Base-by-base conservation (phyloP, 73 alveolate genomes). In the Stentor coeruleus region DNA sequence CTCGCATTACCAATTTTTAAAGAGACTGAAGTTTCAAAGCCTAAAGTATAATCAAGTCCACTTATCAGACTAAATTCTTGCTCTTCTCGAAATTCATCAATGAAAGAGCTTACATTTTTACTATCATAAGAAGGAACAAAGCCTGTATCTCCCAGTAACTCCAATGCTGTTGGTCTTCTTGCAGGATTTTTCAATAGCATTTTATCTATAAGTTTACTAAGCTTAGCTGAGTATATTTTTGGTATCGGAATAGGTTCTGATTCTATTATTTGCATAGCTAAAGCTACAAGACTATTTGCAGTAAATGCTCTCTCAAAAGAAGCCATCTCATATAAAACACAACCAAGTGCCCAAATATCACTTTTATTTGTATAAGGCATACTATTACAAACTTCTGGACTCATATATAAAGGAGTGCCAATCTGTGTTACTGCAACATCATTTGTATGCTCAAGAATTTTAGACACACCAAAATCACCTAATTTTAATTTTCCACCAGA, bases 391-490 rank as follows among this genome's bases (percentile, higher is more conserved):
- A 89, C 95, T 85, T 91, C 97, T 3, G 97, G 98, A 84, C 94
- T 91, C 84, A 90, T 90, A 83, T 83, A 90, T 88, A 92, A 90
- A 3, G 93, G 96, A 2, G 94, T 94, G 30, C 93, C 95, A 37
- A 87, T 84, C 39, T 81, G 77, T 39, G 96, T 90, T 36, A 72
- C 77, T 2, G 94, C 93, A 82, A 86, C 83, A 73, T 92, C 88
- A 0, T 74, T 74, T 39, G 93, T 90, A 41, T 74, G 83, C 40
- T 90, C 89, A 36, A 90, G 76, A 72, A 93, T 82, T 84, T 90
- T 93, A 59, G 98, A 94, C 30, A 94, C 91, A n/a, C 98, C 98
- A 84, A 94, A 93, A 88, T 94, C 98, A 28, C 98, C 98, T 4
- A 94, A 83, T 81, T 93, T 94, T 1, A 93, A 84, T 42, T 76